phyloP scores from a whole-genome alignment of 768 basidiomycete species.

The Russula sp. region DNA sequence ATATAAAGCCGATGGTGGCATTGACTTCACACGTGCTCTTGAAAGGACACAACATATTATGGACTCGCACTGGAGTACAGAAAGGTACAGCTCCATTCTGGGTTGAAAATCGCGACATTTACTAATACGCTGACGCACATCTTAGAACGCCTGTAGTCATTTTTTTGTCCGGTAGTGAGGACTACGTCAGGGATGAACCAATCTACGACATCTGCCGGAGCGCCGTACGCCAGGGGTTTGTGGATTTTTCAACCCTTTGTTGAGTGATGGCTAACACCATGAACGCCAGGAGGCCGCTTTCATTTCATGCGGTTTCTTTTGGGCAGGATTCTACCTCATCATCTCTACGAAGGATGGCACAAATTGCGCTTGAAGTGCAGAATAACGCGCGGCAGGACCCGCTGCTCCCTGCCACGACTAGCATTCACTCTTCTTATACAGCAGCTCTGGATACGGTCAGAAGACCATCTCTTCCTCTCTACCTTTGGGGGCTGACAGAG shows the following conservation, averaged over 20 bases:
- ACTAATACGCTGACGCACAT: conserved; percentile 11
- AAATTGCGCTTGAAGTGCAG: conserved; percentile 43
- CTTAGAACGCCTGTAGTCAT: conserved; percentile 44
- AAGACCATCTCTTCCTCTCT: no score
- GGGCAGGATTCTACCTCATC: conserved; percentile 32
- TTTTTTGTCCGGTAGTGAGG: conserved; percentile 53
- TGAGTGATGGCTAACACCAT: neutral
- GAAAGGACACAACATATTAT: conserved; percentile 32
- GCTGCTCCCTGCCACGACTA: conserved; percentile 9
- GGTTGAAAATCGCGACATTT: conserved; percentile 28
- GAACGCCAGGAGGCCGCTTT: conserved; percentile 41
- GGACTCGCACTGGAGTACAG: conserved; percentile 42
- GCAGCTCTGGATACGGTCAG: conserved; percentile 30
- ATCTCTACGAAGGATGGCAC: conserved; percentile 42
- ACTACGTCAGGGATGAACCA: conserved; percentile 31
- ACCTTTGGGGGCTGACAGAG: neutral
- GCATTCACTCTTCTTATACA: conserved; percentile 32
- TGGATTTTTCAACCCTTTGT: neutral
- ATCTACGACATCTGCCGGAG: conserved; percentile 38
- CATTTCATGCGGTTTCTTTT: conserved; percentile 54
- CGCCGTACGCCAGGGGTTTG: conserved; percentile 41
- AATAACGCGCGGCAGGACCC: conserved; percentile 38
- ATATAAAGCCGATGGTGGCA: conserved; percentile 32
- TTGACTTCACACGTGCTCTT: conserved; percentile 40
- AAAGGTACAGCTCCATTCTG: conserved; percentile 33